Evolutionary conservation across 2,329 filamentous ascomycete species (phyloP), one percentile per base, ranked within the genome.

Genomic region (Calonectria pteridis): DNA sequence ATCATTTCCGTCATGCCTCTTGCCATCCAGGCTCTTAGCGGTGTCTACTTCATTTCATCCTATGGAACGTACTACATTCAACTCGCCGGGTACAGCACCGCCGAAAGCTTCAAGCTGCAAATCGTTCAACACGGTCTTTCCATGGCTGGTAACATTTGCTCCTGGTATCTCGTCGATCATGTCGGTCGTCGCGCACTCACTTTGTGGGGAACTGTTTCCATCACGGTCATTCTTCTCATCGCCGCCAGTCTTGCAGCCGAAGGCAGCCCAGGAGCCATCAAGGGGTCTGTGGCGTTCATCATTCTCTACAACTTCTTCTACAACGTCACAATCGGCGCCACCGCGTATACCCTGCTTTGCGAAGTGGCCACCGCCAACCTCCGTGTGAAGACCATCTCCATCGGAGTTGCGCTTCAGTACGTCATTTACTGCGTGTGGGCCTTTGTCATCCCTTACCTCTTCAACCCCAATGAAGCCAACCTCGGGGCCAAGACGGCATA

Each of bases 51-150:
- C 33, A 79, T 82, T 0, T 77, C 82, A 0, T 76, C 78, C 6
- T 87, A 87, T 69, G 79, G 79, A 20, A 86, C 85, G 1, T 87
- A 87, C 76, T 87, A 87, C 74, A 79, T 84, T 53, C 83, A 87
- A 67, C 78, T 87, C 1, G 85, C 86, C 20, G 86, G 86, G 5
- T 86, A 83, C 73, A 82, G 80, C 59, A 83, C 82, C 0, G 69
- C 74, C 2, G 81, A 78, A 67, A 83, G 81, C 66, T 87, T 86
- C 78, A 83, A 80, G 67, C 77, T 87, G 1, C 82, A 85, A 64
- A 87, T 86, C 65, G 80, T 81, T 6, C 85, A 86, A 72, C 85
- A 86, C 50, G 80, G 83, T 2, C 67, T 84, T 10, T 86, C 83
- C 0, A 81, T 86, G 31, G 59, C 83, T 6, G 86, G 86, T 20